These are phyloP conservation scores for Fagus sylvatica DNA, from an alignment of 306 rosid species.

Conservation along the genomic window DNA sequence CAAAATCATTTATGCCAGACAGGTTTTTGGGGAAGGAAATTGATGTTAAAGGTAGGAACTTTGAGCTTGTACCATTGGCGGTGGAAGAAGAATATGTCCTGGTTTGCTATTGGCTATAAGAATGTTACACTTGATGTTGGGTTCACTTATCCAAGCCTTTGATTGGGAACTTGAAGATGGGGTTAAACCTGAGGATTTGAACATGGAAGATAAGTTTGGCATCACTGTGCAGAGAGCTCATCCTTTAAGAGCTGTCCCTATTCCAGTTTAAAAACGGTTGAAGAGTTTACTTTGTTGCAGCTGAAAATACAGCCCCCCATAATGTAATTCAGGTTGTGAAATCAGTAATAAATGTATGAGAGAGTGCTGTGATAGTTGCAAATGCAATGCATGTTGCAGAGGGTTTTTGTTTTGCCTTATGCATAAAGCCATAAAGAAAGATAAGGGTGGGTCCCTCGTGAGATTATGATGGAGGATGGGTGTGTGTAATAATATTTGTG, in stretches of 20 bases:
- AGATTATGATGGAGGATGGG: no score
- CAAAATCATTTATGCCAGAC: conserved; percentile 42
- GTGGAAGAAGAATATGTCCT: conserved; percentile 48
- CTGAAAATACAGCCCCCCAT: no score
- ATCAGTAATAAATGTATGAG: no score
- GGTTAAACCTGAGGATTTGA: conserved; percentile 33
- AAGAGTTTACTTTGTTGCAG: no score
- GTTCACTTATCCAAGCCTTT: conserved; percentile 46
- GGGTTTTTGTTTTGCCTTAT: no score
- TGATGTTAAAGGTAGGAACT: conserved; percentile 45
- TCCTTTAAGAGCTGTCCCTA: conserved; percentile 43
- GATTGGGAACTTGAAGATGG: conserved; percentile 59
- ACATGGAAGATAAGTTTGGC: conserved; percentile 55
- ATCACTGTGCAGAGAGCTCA: conserved; percentile 42
- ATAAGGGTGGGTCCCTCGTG: no score
- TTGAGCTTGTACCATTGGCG: conserved; percentile 58
- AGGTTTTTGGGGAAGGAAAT: conserved; percentile 49
- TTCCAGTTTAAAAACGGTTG: not conserved
- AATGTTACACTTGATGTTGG: conserved; percentile 51
- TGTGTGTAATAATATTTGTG: no score
- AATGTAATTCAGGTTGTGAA: no score
- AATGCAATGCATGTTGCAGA: no score
- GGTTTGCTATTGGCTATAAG: conserved; percentile 48
- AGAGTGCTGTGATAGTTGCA: no score
- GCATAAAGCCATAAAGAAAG: no score